Evolutionary conservation across 1,284 basidiomycete genomes (phyloP), one percentile per base, ranked within the genome.

Genomic region (Pseudomicrostroma phylloplanum): DNA sequence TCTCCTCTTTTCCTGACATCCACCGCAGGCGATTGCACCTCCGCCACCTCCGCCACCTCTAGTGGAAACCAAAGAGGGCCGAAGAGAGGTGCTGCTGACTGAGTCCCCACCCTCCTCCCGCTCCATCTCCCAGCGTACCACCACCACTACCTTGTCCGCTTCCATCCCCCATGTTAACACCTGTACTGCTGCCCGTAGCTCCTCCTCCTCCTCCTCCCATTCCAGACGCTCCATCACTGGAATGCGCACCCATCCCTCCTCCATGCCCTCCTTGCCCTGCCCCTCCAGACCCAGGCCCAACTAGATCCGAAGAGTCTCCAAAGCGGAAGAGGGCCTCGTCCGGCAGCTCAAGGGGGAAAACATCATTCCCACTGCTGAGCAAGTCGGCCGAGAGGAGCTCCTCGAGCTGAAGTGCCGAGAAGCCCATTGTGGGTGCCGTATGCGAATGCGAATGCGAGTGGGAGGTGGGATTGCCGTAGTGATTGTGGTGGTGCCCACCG

Each of bases 11-110:
- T n/a, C n/a, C n/a, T n/a, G n/a, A n/a, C n/a, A n/a, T n/a, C n/a
- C n/a, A n/a, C n/a, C n/a, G n/a, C n/a, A n/a, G n/a, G n/a, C n/a
- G n/a, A n/a, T n/a, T n/a, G n/a, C n/a, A n/a, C n/a, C n/a, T n/a
- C n/a, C n/a, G n/a, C n/a, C n/a, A n/a, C n/a, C n/a, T n/a, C n/a
- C n/a, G n/a, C n/a, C n/a, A n/a, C n/a, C n/a, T n/a, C n/a, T 30
- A 57, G 15, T 54, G 51, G 51, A 54, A 54, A 6, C 51, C 51
- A 54, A 54, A 54, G 17, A 54, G 51, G 21, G 51, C 51, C 15
- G 51, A 54, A 17, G 21, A 23, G 51, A 54, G 30, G 30, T 36
- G 30, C 30, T 36, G 30, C 9, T 36, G 30, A 36, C 30, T 36
- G 30, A 36, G 30, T 36, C 30, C 30, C 30, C 26, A 26, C 6